Evolutionary conservation across 139 green algal species (phyloP).

Genomic region (Zygnema circumcarinatum): DNA sequence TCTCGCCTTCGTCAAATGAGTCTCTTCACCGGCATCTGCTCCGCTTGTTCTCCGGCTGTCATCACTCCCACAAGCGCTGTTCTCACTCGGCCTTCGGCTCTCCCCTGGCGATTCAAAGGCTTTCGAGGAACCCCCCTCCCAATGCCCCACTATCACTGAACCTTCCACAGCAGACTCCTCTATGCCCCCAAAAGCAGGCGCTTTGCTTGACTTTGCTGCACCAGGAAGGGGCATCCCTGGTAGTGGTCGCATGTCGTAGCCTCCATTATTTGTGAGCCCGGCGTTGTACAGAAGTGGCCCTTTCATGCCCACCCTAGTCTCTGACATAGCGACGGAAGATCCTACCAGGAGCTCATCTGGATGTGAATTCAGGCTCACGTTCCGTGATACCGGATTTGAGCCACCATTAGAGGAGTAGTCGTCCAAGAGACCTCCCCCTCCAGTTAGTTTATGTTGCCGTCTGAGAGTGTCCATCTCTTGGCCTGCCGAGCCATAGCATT

Average conservation of each 20-base stretch:
- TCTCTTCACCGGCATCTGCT: conserved; percentile 7
- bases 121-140: not conserved
- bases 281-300: not conserved
- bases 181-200: not conserved
- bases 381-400: not conserved
- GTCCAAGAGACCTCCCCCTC: not conserved
- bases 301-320: not conserved
- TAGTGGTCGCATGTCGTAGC: conserved; percentile 5
- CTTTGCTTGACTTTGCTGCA: not conserved
- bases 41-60: conserved; percentile 9
- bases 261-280: not conserved
- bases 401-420: not conserved
- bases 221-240: not conserved
- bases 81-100: not conserved
- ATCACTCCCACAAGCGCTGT: not conserved
- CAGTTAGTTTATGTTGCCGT: not conserved
- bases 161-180: not conserved
- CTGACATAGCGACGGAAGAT: not conserved
- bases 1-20: not conserved
- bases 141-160: not conserved
- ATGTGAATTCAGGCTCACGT: not conserved
- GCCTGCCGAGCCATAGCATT: not conserved
- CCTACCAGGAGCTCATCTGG: not conserved
- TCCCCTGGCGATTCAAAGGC: not conserved
- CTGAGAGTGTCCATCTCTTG: conserved; percentile 16